Base-by-base conservation (phyloP, 345 rosid genomes). In the Draba incana region DNA sequence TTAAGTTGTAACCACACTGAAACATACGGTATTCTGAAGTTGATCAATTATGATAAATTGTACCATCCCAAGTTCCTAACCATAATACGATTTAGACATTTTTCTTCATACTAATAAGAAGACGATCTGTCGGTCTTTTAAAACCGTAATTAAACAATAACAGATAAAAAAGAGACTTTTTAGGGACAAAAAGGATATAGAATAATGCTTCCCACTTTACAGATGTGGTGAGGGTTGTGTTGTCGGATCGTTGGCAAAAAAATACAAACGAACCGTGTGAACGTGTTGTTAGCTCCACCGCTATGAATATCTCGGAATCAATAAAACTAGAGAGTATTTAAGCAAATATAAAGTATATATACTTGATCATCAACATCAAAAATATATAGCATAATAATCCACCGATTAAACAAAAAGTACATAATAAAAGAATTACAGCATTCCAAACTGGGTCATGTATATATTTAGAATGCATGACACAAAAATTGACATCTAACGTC, bases 201-300 rank as follows among this genome's bases (percentile, higher is more conserved):
- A 30, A 44, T 16, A 66, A 24, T 33, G 63, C 47, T 55, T 33
- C 35, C 64, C 54, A 55, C 55, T 55, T 33, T 45, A 46, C 54
- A 55, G 24, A 63, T n/a, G n/a, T 23, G 54, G 23, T 16, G 30
- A 43, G 70, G 60, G 30, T 30, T 35, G 27, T 37, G 14, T 27
- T 55, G 63, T 67, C 46, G 55, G 43, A 35, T 11, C 43, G 28
- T 52, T 66, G 51, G 41, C 70, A 25, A 39, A 64, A 38, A 64
- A 64, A 20, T 9, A 50, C n/a, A 6, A 43, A 51, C 13, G 44
- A 14, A 55, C 15, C 10, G 55, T 56, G 37, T 67, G 55, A 56
- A 67, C 71, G 63, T 66, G 62, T 43, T 33, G 7, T 4, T 43
- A 44, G 46, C 54, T 24, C 33, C 39, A 64, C 27, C 46, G 61